A percentile compares a stretch with the other conserved stretches of the same genome.
Conservation (phyloP, 176 grass and related monocot species). For the Musa itinerans region DNA sequence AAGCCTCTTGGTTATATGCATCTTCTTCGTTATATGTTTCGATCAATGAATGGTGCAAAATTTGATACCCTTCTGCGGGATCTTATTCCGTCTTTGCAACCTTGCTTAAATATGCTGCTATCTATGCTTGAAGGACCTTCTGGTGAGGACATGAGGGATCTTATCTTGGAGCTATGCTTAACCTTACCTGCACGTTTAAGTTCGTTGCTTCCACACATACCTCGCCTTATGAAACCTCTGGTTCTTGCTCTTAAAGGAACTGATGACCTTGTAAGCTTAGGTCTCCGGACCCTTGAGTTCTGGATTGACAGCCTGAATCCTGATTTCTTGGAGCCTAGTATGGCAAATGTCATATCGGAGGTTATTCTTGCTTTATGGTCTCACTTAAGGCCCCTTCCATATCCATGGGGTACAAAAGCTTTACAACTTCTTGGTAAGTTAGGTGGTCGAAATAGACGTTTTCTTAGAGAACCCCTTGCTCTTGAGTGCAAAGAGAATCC, state of each 20-base stretch:
- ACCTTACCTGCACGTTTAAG: conserved; percentile 94
- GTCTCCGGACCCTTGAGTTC: conserved; percentile 88
- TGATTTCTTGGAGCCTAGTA: conserved; percentile 99
- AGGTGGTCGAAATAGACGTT: conserved; percentile 86
- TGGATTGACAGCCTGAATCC: conserved; percentile 99
- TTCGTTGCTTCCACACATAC: conserved; percentile 95
- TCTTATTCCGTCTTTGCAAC: conserved; percentile 90
- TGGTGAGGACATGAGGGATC: conserved; percentile 84
- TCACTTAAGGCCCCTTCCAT: conserved; percentile 83
- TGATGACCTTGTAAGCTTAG: conserved; percentile 91
- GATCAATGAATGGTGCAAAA: conserved; percentile 85
- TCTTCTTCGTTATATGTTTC: conserved; percentile 90
- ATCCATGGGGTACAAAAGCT: conserved; percentile 83
- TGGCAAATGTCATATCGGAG: conserved; percentile 97
- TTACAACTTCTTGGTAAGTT: conserved; percentile 92
- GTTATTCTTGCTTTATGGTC: conserved; percentile 98
- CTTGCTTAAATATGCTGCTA: conserved; percentile 94
- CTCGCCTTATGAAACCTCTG: conserved; percentile 91
- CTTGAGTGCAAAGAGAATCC: conserved; percentile 99
- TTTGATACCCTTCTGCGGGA: conserved; percentile 95
- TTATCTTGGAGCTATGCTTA: conserved; percentile 86
- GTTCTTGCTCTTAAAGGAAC: conserved; percentile 92
- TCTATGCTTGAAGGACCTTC: conserved; percentile 90
- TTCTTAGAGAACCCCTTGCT: conserved; percentile 74
- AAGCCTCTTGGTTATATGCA: conserved; percentile 99